Conservation (phyloP, 768 basidiomycete species). For the Boletus speciosus region DNA sequence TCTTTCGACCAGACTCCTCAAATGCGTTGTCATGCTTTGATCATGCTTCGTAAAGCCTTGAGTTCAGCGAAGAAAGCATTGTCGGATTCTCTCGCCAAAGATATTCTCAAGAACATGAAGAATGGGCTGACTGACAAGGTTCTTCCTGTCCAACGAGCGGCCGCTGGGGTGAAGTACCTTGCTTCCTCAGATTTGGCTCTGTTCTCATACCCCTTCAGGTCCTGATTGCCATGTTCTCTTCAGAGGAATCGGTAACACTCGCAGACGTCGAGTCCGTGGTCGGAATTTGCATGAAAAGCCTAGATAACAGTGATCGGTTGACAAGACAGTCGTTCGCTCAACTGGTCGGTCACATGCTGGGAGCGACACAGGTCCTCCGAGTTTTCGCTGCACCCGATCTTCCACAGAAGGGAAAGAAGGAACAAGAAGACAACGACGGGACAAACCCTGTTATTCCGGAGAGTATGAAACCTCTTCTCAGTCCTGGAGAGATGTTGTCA, state of each 20-base stretch:
- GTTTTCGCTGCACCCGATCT: slow-evolving; percentile 43
- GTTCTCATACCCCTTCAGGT: slow-evolving; percentile 33
- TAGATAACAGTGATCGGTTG: slow-evolving; percentile 81
- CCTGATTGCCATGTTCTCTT: slow-evolving; percentile 56
- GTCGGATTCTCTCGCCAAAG: slow-evolving; percentile 72
- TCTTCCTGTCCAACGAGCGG: slow-evolving; percentile 79
- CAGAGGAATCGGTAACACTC: slow-evolving; percentile 50
- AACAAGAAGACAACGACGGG: slow-evolving; percentile 58
- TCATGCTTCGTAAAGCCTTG: slow-evolving; percentile 77
- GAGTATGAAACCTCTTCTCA: slow-evolving; percentile 64
- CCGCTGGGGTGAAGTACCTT: slow-evolving; percentile 57
- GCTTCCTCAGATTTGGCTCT: background rate
- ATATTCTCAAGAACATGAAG: slow-evolving; percentile 81
- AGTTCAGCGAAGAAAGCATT: slow-evolving; percentile 78
- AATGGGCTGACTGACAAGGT: slow-evolving; percentile 76
- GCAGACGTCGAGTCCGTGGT: slow-evolving; percentile 79
- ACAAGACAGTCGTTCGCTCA: slow-evolving; percentile 78
- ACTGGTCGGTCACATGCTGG: slow-evolving; percentile 80
- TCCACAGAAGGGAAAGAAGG: slow-evolving; percentile 60
- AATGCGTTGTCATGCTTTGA: slow-evolving; percentile 76
- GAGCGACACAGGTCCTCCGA: slow-evolving; percentile 74
- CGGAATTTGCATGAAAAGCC: slow-evolving; percentile 58
- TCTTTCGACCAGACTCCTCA: slow-evolving; percentile 58
- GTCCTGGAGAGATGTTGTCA: slow-evolving; percentile 75
- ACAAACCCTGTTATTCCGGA: slow-evolving; percentile 46